phyloP scores from a whole-genome alignment of 192 early-diverging fungal species.

The Podila verticillata region DNA sequence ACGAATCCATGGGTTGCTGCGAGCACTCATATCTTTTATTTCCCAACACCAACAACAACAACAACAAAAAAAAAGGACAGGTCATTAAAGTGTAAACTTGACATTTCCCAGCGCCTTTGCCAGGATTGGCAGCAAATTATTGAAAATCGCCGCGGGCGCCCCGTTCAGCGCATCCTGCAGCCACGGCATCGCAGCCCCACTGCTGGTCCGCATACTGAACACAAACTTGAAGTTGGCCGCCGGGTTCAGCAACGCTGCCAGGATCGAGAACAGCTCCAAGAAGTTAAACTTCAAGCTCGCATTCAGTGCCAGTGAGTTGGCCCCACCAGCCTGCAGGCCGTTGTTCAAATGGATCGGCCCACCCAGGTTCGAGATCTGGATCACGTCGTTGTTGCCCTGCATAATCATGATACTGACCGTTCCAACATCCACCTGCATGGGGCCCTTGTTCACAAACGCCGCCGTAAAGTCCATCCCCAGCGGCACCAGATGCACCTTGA shows the following conservation, averaged over 20 bases:
- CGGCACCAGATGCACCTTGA: constrained; percentile 2
- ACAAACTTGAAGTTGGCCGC: constrained; percentile 24
- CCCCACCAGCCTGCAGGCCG: constrained; percentile 5
- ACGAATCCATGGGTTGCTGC: no score
- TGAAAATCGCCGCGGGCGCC: constrained; percentile 9
- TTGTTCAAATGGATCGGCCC: constrained; percentile 32
- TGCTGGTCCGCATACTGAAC: constrained; percentile 8
- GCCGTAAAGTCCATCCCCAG: constrained; percentile 20
- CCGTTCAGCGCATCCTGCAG: constrained; percentile 27
- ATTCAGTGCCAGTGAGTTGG: constrained; percentile 10
- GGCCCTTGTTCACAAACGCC: constrained; percentile 15
- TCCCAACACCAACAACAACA: no score
- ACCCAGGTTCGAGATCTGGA: constrained; percentile 25
- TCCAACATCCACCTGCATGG: constrained; percentile 14
- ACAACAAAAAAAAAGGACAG: no score
- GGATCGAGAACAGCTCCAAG: constrained; percentile 20
- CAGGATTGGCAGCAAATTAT: constrained; percentile 25
- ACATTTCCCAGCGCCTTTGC: constrained; percentile 13
- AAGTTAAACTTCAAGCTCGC: constrained; percentile 24
- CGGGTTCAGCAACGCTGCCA: constrained; percentile 6
- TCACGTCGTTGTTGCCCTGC: constrained; percentile 13
- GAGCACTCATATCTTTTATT: no score
- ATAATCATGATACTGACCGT: constrained; percentile 18
- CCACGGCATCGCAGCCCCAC: constrained; percentile 24
- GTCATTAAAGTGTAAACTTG: constrained; percentile 9